Percentiles rank a stretch among this genome's conserved stretches.
Conservation (phyloP, 495 filamentous ascomycete species). For the Penicillium samsonianum region DNA sequence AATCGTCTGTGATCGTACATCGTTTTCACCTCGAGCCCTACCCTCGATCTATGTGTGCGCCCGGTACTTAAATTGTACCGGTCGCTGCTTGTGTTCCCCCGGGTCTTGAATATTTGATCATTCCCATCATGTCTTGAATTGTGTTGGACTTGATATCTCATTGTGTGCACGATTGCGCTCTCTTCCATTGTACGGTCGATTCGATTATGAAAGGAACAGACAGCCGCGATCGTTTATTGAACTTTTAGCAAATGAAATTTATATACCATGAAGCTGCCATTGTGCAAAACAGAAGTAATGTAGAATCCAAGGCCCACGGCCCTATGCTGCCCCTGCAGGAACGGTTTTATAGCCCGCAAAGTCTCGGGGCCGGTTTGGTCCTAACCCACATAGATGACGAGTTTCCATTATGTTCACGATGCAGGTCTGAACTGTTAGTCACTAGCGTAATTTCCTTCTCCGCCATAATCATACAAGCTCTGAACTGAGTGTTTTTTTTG, state of each 20-base stretch:
- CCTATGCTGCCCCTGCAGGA: too few species aligned
- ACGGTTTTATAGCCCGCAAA: too few species aligned
- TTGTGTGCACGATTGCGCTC: background rate
- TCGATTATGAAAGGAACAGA: background rate
- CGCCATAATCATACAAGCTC: too few species aligned
- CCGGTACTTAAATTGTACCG: too few species aligned
- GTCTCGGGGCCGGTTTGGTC: too few species aligned
- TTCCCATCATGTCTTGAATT: background rate
- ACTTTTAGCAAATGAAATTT: background rate
- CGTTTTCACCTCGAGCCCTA: background rate
- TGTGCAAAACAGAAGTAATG: background rate
- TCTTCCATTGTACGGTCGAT: background rate
- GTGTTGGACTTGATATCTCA: background rate
- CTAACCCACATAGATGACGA: too few species aligned
- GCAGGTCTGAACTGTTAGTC: too few species aligned
- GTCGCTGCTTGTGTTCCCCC: background rate
- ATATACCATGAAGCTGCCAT: background rate
- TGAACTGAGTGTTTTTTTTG: too few species aligned
- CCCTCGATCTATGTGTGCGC: background rate
- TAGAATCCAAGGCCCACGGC: background rate
- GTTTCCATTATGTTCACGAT: too few species aligned
- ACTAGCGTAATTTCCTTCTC: too few species aligned
- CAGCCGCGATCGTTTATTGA: background rate
- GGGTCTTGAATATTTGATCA: background rate
- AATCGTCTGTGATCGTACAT: background rate